These are phyloP conservation scores for Trichoderma endophyticum DNA, from an alignment of 2,329 filamentous ascomycete species.

Conservation along the genomic window DNA sequence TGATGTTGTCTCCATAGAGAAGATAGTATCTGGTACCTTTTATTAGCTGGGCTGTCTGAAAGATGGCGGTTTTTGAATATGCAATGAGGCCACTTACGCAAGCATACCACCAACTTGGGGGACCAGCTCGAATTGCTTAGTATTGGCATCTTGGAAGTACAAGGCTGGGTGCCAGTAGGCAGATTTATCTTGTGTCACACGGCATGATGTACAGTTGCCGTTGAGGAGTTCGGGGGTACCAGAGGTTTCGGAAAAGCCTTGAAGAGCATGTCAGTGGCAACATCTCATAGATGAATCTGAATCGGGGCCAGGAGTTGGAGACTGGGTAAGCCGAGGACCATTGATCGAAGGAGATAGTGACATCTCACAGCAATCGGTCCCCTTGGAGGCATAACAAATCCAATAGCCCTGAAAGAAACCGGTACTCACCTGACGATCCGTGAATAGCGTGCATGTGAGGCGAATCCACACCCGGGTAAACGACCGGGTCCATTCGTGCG, in stretches of 20 bases:
- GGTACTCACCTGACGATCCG: conserved; percentile 67
- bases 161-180: conserved; percentile 80
- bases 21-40: conserved; percentile 72
- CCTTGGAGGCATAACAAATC: not conserved
- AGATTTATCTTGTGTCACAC: conserved; percentile 77
- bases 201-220: conserved; percentile 76
- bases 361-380: not conserved
- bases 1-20: conserved; percentile 61
- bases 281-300: not conserved
- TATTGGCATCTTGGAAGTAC: conserved; percentile 67
- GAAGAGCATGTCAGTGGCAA: conserved; percentile 21
- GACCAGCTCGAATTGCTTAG: conserved; percentile 66
- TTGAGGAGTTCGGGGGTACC: conserved; percentile 54
- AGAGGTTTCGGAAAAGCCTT: conserved; percentile 64
- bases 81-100: conserved; percentile 56
- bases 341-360: not conserved
- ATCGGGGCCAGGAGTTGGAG: not conserved
- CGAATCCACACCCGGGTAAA: conserved; percentile 57
- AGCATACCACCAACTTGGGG: conserved; percentile 78
- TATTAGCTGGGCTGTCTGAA: not conserved
- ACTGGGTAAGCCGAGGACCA: not conserved
- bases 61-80: not conserved
- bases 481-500: conserved; percentile 73
- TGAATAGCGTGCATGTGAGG: conserved; percentile 72
- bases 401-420: conserved; percentile 22